phyloP scores from a whole-genome alignment of 495 filamentous ascomycete genomes.

The Penicillium arizonense region DNA sequence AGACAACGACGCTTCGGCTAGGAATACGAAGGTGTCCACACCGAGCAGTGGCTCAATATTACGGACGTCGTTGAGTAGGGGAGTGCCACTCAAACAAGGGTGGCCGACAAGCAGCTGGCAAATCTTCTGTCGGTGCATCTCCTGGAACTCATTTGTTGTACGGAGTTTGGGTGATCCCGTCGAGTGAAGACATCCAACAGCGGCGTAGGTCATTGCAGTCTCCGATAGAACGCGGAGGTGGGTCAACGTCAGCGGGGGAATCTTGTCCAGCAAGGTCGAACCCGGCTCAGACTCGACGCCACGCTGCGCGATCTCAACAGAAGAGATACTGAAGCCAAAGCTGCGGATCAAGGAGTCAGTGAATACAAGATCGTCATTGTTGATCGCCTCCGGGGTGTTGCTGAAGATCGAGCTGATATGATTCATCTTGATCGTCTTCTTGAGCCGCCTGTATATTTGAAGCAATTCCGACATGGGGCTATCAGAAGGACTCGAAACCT shows the following conservation, averaged over 20 bases:
- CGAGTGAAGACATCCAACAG: slow-evolving; percentile 67
- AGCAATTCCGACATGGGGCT: slow-evolving; percentile 68
- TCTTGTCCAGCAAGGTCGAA: slow-evolving; percentile 76
- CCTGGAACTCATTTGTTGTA: slow-evolving; percentile 64
- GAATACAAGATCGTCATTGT: slow-evolving; percentile 52
- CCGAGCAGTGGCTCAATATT: slow-evolving; percentile 65
- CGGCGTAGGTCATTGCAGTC: slow-evolving; percentile 79
- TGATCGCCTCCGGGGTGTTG: slow-evolving; percentile 35
- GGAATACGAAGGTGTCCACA: slow-evolving; percentile 82
- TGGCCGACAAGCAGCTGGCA: slow-evolving; percentile 70
- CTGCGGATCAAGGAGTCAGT: slow-evolving; percentile 69
- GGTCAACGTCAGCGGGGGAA: slow-evolving; percentile 76
- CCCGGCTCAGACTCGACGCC: slow-evolving; percentile 76
- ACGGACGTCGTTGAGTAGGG: slow-evolving; percentile 44
- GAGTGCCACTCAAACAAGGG: slow-evolving; percentile 39
- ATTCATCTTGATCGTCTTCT: slow-evolving; percentile 74
- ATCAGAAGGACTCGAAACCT: slow-evolving; percentile 31
- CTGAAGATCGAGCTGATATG: slow-evolving; percentile 54
- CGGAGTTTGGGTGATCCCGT: slow-evolving; percentile 50
- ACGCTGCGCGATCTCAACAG: slow-evolving; percentile 88
- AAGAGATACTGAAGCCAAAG: slow-evolving; percentile 85
- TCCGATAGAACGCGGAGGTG: slow-evolving; percentile 90
- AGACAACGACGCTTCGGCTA: slow-evolving; percentile 70
- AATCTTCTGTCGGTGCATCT: slow-evolving; percentile 70
- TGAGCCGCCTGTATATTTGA: slow-evolving; percentile 74